Percentiles rank a stretch among this genome's conserved stretches.
Evolutionary conservation across 257 asterid genomes (phyloP).

Genomic region (Solanum megistacrolobum): DNA sequence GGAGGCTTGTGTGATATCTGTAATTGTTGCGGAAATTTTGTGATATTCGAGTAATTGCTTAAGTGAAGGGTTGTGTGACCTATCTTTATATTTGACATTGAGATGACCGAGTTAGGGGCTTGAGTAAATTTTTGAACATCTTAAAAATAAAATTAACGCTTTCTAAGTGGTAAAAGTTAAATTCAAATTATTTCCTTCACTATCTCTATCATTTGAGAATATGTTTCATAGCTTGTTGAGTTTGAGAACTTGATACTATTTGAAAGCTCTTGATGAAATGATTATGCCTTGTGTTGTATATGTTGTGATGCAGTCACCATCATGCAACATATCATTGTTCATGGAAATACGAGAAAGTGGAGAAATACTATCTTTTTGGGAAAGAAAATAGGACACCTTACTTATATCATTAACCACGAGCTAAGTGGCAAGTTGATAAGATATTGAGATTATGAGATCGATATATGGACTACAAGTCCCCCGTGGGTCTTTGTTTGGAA

Average conservation of each 20-base stretch:
- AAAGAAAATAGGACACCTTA: no score
- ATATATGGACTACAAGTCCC: not conserved
- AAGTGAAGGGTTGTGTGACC: not conserved
- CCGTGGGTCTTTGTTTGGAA: not conserved
- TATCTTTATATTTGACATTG: not conserved
- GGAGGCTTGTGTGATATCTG: not conserved
- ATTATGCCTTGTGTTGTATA: not conserved
- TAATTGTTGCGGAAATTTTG: not conserved
- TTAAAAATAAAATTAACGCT: no score
- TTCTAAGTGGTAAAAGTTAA: not conserved
- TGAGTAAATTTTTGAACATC: not conserved
- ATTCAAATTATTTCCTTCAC: not conserved
- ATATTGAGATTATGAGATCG: not conserved
- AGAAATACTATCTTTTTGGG: no score
- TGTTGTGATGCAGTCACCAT: not conserved
- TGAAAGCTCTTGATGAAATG: not conserved
- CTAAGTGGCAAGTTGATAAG: not conserved
- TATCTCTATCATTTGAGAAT: not conserved
- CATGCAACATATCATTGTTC: not conserved
- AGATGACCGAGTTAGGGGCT: not conserved
- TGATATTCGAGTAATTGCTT: not conserved
- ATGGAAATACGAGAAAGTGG: not conserved
- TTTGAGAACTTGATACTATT: not conserved
- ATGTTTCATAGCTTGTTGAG: not conserved
- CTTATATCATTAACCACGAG: not conserved